These are phyloP conservation scores for Paracamarosporium sp. DNA, from an alignment of 2,329 filamentous ascomycete genomes.

Conservation along the genomic window DNA sequence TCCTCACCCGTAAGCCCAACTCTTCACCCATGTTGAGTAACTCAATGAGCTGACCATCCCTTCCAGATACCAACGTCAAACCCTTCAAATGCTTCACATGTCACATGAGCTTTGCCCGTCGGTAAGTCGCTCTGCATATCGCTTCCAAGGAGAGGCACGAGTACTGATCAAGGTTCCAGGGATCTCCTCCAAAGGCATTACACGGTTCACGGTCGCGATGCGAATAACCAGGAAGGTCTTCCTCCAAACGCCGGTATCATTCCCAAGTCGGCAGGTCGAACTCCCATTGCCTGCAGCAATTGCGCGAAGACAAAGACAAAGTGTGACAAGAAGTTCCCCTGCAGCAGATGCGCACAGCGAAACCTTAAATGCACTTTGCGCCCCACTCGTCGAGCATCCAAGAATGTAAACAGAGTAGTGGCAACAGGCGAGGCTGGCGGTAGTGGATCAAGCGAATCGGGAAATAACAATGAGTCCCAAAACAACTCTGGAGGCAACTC, in stretches of 20 bases:
- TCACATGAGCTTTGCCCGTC: slow-evolving; percentile 61
- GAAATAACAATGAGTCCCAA: slow-evolving; percentile 37
- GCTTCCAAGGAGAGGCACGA: background rate
- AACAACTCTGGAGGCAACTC: slow-evolving; percentile 43
- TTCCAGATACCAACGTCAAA: slow-evolving; percentile 60
- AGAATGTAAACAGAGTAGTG: slow-evolving; percentile 43
- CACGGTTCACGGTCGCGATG: slow-evolving; percentile 58
- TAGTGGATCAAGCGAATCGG: slow-evolving; percentile 45
- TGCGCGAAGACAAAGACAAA: slow-evolving; percentile 63
- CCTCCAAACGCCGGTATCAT: slow-evolving; percentile 58
- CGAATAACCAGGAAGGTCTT: slow-evolving; percentile 57
- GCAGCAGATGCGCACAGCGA: slow-evolving; percentile 57
- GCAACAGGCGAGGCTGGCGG: slow-evolving; percentile 26
- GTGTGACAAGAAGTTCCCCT: slow-evolving; percentile 63
- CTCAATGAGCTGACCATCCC: slow-evolving; percentile 13
- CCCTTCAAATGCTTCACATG: slow-evolving; percentile 62
- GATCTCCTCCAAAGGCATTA: slow-evolving; percentile 61
- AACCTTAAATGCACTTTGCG: slow-evolving; percentile 56
- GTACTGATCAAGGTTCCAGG: slow-evolving; percentile 38
- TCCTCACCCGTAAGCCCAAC: slow-evolving; percentile 55
- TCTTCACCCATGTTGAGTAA: background rate
- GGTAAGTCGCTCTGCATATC: slow-evolving; percentile 44
- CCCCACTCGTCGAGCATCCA: slow-evolving; percentile 56
- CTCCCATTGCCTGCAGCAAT: slow-evolving; percentile 61
- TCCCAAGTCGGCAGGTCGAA: slow-evolving; percentile 59